Evolutionary conservation across 257 asterid species (phyloP).

Genomic region (Jacaranda copaia): DNA sequence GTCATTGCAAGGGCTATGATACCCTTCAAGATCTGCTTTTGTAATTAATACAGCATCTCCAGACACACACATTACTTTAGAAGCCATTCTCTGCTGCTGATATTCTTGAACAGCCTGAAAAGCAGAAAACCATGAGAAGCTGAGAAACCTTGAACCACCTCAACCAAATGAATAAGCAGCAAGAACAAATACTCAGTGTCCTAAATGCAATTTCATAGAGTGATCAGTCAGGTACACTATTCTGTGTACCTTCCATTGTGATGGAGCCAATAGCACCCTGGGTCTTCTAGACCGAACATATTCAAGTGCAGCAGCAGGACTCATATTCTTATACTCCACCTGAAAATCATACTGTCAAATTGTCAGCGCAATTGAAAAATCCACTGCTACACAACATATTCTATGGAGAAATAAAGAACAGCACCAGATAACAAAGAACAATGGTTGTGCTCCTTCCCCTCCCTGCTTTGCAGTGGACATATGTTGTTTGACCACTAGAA

Average conservation of each 20-base stretch:
- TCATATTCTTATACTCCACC: slow-evolving; percentile 88
- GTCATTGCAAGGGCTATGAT: slow-evolving; percentile 58
- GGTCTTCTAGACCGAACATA: slow-evolving; percentile 89
- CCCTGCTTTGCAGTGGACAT: slow-evolving; percentile 97
- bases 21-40: slow-evolving; percentile 93
- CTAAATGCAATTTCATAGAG: neutral
- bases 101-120: slow-evolving; percentile 90
- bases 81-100: slow-evolving; percentile 60
- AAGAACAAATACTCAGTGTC: neutral
- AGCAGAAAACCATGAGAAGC: slow-evolving; percentile 10
- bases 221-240: neutral
- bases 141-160: neutral
- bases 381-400: neutral
- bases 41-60: slow-evolving; percentile 83
- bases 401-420: neutral
- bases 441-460: slow-evolving; percentile 96
- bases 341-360: slow-evolving; percentile 42
- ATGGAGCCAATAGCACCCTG: slow-evolving; percentile 83
- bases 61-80: slow-evolving; percentile 53
- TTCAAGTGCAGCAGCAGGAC: slow-evolving; percentile 79
- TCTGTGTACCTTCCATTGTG: slow-evolving; percentile 82
- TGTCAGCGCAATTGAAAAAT: neutral
- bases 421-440: slow-evolving; percentile 90
- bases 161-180: neutral
- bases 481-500: slow-evolving; percentile 67